phyloP scores from a whole-genome alignment of 768 basidiomycete genomes.

The Mycena galopus region DNA sequence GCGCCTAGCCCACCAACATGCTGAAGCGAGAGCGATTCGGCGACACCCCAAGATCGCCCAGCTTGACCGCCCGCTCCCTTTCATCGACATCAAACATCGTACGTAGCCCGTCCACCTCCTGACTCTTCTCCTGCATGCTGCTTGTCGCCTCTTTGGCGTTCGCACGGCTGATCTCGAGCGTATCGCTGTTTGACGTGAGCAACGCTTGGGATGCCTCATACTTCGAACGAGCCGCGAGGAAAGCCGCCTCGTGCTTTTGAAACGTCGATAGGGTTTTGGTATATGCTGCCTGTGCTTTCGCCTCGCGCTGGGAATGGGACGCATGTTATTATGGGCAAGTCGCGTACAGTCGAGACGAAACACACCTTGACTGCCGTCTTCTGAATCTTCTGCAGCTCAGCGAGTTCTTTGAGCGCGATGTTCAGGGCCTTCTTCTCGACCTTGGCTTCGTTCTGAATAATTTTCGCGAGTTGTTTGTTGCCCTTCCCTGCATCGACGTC shows the following conservation, averaged over 20 bases:
- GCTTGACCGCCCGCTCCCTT: slow-evolving; percentile 69
- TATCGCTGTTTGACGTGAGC: slow-evolving; percentile 59
- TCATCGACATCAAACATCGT: slow-evolving; percentile 79
- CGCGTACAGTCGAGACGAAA: not conserved
- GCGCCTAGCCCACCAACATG: slow-evolving; percentile 10
- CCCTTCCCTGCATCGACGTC: slow-evolving; percentile 61
- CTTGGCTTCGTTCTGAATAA: slow-evolving; percentile 78
- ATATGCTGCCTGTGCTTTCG: slow-evolving; percentile 66
- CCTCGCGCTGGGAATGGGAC: slow-evolving; percentile 66
- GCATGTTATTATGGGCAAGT: not conserved
- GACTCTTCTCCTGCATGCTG: slow-evolving; percentile 76
- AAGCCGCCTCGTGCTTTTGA: slow-evolving; percentile 74
- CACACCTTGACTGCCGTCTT: slow-evolving; percentile 71
- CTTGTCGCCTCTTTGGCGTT: slow-evolving; percentile 71
- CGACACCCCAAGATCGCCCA: slow-evolving; percentile 57
- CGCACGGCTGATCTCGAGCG: slow-evolving; percentile 63
- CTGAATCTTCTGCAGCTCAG: slow-evolving; percentile 78
- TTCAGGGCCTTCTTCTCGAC: slow-evolving; percentile 74
- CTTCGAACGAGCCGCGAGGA: slow-evolving; percentile 71
- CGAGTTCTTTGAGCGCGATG: slow-evolving; percentile 74
- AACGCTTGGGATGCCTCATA: slow-evolving; percentile 67
- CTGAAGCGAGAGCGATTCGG: slow-evolving; percentile 21
- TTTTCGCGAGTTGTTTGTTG: slow-evolving; percentile 71
- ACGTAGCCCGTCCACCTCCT: slow-evolving; percentile 78
- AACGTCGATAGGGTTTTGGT: slow-evolving; percentile 66